These are phyloP conservation scores for Lactarius deliciosus DNA, from an alignment of 768 basidiomycete species.

Conservation along the genomic window DNA sequence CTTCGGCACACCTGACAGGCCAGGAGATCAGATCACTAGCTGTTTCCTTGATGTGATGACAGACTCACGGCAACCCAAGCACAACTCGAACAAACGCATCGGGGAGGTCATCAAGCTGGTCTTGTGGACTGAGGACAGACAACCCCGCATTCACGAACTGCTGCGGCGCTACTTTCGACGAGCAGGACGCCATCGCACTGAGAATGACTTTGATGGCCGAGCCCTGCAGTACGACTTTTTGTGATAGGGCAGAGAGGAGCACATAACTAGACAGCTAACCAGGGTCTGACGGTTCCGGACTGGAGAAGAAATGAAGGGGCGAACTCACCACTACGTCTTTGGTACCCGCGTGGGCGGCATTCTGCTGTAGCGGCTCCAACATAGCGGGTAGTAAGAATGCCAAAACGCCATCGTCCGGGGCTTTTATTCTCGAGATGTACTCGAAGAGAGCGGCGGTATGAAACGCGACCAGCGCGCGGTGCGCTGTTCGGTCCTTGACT, in stretches of 20 bases:
- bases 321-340: constrained; percentile 58
- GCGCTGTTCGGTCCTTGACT: constrained; percentile 42
- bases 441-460: constrained; percentile 78
- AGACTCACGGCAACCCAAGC: constrained; percentile 16
- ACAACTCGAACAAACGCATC: constrained; percentile 16
- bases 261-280: constrained; percentile 70
- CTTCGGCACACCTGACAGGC: constrained; percentile 44
- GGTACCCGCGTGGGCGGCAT: constrained; percentile 9
- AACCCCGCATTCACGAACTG: constrained; percentile 68
- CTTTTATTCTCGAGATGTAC: constrained; percentile 61
- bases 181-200: constrained; percentile 51
- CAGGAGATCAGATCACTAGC: background rate
- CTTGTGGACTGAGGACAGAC: constrained; percentile 64
- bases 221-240: constrained; percentile 57
- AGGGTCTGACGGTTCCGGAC: constrained; percentile 1
- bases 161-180: constrained; percentile 46
- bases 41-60: background rate
- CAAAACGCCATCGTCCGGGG: constrained; percentile 62
- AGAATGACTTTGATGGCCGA: constrained; percentile 62
- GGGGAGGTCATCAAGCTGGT: constrained; percentile 48
- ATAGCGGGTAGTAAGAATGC: constrained; percentile 66
- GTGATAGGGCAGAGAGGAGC: constrained; percentile 67
- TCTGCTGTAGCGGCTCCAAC: constrained; percentile 51
- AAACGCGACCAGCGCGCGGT: constrained; percentile 79
- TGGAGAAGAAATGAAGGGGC: background rate